Percentiles rank a stretch among this genome's conserved stretches.
Conservation (phyloP, 2,329 filamentous ascomycete species). For the Capronia coronata region DNA sequence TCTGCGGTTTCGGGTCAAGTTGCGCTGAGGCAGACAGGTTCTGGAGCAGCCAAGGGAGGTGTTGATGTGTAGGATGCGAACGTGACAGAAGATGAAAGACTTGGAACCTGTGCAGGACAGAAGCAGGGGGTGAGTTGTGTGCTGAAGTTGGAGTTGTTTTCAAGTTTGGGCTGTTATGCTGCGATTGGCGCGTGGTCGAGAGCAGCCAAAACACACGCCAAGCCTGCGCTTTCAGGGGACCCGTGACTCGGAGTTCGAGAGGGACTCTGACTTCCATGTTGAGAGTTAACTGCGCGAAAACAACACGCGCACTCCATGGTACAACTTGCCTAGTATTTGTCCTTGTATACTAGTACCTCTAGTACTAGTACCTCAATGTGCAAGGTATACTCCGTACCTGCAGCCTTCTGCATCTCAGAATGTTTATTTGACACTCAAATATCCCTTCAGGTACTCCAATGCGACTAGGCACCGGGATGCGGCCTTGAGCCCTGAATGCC, state of each 20-base stretch:
- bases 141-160: conserved; percentile 4
- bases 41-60: neutral
- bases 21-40: neutral
- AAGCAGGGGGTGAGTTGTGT: conserved; percentile 5
- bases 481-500: no score
- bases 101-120: conserved; percentile 1
- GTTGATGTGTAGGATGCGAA: conserved; percentile 7
- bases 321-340: no score
- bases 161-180: conserved; percentile 1
- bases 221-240: conserved; percentile 3
- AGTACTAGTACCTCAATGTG: no score
- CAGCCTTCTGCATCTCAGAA: no score
- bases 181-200: conserved; percentile 17
- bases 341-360: no score
- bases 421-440: no score
- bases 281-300: neutral
- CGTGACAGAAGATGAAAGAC: conserved; percentile 1
- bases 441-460: no score
- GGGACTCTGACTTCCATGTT: no score
- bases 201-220: conserved; percentile 10
- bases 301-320: no score
- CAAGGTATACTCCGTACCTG: no score
- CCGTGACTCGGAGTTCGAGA: no score
- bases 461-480: no score
- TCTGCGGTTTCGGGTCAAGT: neutral